Conservation (phyloP, 208 protist species). For the Trypanosoma theileri region DNA sequence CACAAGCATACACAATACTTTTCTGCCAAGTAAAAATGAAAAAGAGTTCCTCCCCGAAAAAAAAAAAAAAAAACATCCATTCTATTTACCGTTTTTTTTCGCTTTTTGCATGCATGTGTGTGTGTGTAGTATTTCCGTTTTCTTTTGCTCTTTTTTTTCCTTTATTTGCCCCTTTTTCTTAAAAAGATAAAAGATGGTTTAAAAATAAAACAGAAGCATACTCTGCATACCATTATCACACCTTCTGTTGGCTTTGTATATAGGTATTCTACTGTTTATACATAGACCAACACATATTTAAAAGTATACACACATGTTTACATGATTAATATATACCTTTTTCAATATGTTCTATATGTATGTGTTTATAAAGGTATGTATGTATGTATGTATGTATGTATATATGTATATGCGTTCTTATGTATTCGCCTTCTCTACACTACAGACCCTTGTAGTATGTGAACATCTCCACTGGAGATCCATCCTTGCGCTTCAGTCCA, state of each 20-base stretch:
- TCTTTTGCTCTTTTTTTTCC: constrained; percentile 3
- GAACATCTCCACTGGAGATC: constrained; percentile 57
- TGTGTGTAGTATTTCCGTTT: neutral
- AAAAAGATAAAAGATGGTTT: neutral
- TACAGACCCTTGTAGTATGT: constrained; percentile 89
- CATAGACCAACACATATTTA: neutral
- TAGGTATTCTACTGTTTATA: neutral
- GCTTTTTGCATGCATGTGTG: too few relatives aligned
- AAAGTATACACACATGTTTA: constrained; percentile 4
- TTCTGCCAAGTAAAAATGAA: neutral
- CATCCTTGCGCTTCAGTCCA: constrained; percentile 58
- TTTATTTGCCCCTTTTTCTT: neutral
- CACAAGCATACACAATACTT: neutral
- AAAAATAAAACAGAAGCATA: neutral
- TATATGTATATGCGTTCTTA: neutral
- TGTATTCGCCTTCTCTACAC: neutral
- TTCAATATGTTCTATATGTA: too few relatives aligned
- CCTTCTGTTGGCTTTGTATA: neutral
- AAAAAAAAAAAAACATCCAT: neutral
- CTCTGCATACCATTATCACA: neutral
- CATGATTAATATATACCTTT: neutral
- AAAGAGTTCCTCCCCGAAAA: neutral
- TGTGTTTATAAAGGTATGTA: neutral
- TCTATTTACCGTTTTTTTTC: neutral
- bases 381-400: neutral